A percentile compares a stretch with the other conserved stretches of the same genome.
phyloP scores from a whole-genome alignment of 768 basidiomycete genomes.

The Phylloporus scabripes region DNA sequence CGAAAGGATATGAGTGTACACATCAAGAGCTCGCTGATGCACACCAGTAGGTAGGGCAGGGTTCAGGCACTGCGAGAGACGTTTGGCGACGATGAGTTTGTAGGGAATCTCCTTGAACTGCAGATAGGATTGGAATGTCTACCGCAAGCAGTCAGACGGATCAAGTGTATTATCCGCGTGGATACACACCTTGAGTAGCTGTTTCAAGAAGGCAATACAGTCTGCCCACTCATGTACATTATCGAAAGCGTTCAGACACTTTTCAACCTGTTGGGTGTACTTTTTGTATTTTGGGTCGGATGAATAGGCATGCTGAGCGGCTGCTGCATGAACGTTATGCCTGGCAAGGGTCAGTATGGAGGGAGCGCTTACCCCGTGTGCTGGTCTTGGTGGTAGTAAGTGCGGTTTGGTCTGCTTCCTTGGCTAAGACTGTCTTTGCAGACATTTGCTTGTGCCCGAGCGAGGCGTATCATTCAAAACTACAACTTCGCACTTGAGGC shows the following conservation, averaged over 20 bases:
- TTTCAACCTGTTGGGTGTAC: conserved; percentile 88
- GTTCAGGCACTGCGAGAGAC: conserved; percentile 92
- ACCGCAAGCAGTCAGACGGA: conserved; percentile 4
- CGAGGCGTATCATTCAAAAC: conserved; percentile 12
- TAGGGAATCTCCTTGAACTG: conserved; percentile 96
- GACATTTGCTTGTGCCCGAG: conserved; percentile 16
- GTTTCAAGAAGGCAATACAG: conserved; percentile 95
- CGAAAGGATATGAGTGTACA: conserved; percentile 85
- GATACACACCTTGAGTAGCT: conserved; percentile 72
- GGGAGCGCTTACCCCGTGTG: conserved; percentile 28
- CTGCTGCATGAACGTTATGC: conserved; percentile 30
- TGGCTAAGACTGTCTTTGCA: conserved; percentile 10
- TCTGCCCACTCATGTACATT: conserved; percentile 99
- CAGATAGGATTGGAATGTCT: conserved; percentile 92
- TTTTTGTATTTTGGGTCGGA: conserved; percentile 94
- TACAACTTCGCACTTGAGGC: neutral
- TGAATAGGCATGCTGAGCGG: conserved; percentile 51
- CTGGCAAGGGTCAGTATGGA: neutral
- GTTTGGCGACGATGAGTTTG: conserved; percentile 91
- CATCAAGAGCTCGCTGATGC: conserved; percentile 93
- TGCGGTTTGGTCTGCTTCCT: conserved; percentile 16
- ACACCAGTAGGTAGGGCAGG: conserved; percentile 97
- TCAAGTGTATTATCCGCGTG: neutral
- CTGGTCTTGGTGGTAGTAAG: conserved; percentile 13
- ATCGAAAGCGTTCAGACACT: conserved; percentile 88